Base-by-base conservation (phyloP, 768 basidiomycete species). In the Lactarius trivialis region DNA sequence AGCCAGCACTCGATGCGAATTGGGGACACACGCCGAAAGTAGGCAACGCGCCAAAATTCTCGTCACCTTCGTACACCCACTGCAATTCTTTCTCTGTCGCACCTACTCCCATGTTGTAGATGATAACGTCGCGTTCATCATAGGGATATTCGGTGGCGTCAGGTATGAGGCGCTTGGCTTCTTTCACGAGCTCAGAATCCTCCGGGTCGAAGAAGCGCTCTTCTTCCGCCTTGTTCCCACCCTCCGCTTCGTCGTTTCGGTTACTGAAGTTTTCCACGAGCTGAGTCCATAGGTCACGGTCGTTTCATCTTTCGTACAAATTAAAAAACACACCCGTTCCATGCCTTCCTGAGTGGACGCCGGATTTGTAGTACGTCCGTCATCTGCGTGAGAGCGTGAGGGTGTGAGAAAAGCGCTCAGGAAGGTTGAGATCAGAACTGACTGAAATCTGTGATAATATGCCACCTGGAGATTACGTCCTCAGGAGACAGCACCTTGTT, bases 1-100 rank as follows among this genome's bases (percentile, higher is more conserved):
- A 55, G 32, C 82, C 79, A 7, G 81, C 78, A 67, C 84, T 89
- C 1, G 91, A 85, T 24, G 77, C 71, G 73, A 98, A 92, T 71
- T 93, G 93, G 17, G 97, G 96, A 61, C 98, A 82, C 43, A 98
- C 94, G 33, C 93, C 97, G 70, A 97, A 98, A 0, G 95, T 98
- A 0, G 94, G 97, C 37, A 99, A 75, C 1, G 89, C 86, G 60
- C 81, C 73, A 74, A 99, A 99, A 15, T 85, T 80, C 51, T 94
- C 92, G 71, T 93, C 81, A 45, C 87, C 86, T 75, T 99, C 97
- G 68, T 85, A 98, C 12, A 86, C 85, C 88, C 92, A 93, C 66
- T 93, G 85, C 7, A 98, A 81, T 61, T 99, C 94, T 69, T 89
- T 84, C 75, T 89, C 94, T 1, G 88, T 95, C 26, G 95, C 97